Evolutionary conservation across 2,329 filamentous ascomycete genomes (phyloP), one percentile per base, ranked within the genome.

Genomic region (Epichloe gansuensis): DNA sequence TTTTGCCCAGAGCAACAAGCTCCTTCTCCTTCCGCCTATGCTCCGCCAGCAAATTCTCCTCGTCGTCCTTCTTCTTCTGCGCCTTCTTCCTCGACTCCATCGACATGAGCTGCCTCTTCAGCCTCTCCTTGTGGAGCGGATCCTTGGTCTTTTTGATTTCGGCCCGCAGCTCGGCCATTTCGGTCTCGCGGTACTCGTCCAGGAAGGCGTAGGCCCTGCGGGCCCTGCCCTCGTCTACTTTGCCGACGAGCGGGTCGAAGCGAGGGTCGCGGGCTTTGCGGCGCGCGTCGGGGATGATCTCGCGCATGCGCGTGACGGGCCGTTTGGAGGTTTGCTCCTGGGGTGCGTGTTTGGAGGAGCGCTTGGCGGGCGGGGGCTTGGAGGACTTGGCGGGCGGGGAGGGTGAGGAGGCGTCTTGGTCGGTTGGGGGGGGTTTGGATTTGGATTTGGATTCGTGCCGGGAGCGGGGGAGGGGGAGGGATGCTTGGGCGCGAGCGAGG

Each of bases 1-100:
- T 81, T 80, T 96, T 96, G 55, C 93, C 93, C 71, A 94, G 80
- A 61, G 82, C 82, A 49, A 97, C 82, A 55, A 87, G 71, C 66
- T 90, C 85, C 71, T 88, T 89, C 74, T 98, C 93, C 66, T 82
- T 77, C 70, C 79, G 79, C 63, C 85, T 80, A 71, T 97, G 90
- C 66, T 85, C 82, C 44, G 80, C 74, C 51, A 91, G 61, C 42
- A 97, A 71, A 53, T 81, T 77, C 59, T 80, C 74, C 67, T 85
- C 81, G 54, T 82, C 78, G 55, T 88, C 84, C 70, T 84, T 86
- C 50, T 77, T 74, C 59, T 81, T 72, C 57, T 82, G 79, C 27
- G 88, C 76, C 68, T 87, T 85, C 68, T 85, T 78, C 63, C 80
- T 80, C 53, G 85, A 86, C 71, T 91, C 82, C 80, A 94, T 88